Evolutionary conservation across 805 yeast genomes (phyloP), one percentile per base, ranked within the genome.

Genomic region (Candida vaughaniae): DNA sequence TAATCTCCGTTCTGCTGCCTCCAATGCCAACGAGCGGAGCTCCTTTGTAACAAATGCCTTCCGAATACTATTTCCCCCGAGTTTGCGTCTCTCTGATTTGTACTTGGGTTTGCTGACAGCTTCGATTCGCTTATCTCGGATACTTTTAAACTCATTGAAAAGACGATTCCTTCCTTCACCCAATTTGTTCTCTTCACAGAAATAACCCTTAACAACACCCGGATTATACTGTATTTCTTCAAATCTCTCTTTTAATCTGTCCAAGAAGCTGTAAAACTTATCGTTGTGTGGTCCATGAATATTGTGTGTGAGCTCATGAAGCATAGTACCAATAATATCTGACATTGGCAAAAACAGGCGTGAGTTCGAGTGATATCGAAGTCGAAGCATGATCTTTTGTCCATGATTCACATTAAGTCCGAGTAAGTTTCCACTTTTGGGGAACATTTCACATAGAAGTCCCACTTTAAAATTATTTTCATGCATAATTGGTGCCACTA

Each of bases 281-380:
- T 63, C 73, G 62, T 91, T 83, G 54, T 91, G 98, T 0, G 95
- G 85, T 0, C 96, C 96, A 51, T 66, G 65, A 15, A 69, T 55
- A 55, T 88, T 90, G 56, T 91, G 98, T 2, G 87, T 76, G 28
- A 91, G 66, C 56, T 91, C 98, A 58, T 91, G 98, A 4, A 91
- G 64, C 79, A 89, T 75, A 0, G 96, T 88, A 1, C 89, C 95
- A 17, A 90, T 53, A 2, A 90, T 61, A 34, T 79, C 80, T 3
- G 78, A 71, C 58, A 81, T 62, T 1, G 89, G 82, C 14, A 80
- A 55, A 55, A 90, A 89, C 58, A 55, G 58, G 10, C 58, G 38
- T n/a, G 58, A 60, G 38, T 83, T 75, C 15, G 63, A 56, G 5
- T 79, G 76, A 20, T 74, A 72, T 39, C 98, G 66, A 23, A 91